A percentile compares a stretch with the other conserved stretches of the same genome.
Conservation (phyloP, 1,284 basidiomycete genomes). For the Xerocomus tenax region DNA sequence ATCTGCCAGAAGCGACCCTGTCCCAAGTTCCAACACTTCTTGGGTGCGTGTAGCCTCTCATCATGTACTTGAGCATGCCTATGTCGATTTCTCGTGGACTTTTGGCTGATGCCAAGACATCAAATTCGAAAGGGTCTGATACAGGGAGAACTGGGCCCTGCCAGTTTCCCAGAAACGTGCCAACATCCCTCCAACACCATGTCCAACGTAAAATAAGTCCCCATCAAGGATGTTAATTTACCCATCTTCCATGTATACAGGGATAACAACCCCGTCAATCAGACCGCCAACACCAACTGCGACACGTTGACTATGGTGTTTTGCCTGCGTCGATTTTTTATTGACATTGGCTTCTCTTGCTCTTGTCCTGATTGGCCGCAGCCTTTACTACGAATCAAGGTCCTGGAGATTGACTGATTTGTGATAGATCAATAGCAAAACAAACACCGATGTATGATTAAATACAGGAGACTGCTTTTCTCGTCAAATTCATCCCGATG, state of each 20-base stretch:
- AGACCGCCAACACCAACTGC: not conserved
- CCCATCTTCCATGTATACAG: not conserved
- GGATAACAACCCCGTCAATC: not conserved
- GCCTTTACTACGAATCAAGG: no score
- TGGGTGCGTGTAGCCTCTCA: no score
- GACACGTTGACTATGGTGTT: not conserved
- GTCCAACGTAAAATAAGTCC: not conserved
- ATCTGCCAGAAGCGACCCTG: no score
- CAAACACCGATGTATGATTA: not conserved
- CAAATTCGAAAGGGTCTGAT: not conserved
- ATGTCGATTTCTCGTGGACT: not conserved
- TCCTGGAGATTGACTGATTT: not conserved
- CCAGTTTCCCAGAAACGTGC: not conserved
- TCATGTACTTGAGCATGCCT: no score
- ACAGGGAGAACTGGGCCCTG: not conserved
- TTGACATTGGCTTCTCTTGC: no score
- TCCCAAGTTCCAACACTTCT: no score
- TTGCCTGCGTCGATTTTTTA: not conserved
- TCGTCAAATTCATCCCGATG: not conserved
- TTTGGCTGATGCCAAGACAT: not conserved
- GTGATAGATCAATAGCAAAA: not conserved
- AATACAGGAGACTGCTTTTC: not conserved
- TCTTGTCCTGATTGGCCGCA: no score
- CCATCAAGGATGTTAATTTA: not conserved
- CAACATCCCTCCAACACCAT: not conserved